These are phyloP conservation scores for Heterobasidion parviporum DNA, from an alignment of 1,284 basidiomycete species.

Conservation along the genomic window DNA sequence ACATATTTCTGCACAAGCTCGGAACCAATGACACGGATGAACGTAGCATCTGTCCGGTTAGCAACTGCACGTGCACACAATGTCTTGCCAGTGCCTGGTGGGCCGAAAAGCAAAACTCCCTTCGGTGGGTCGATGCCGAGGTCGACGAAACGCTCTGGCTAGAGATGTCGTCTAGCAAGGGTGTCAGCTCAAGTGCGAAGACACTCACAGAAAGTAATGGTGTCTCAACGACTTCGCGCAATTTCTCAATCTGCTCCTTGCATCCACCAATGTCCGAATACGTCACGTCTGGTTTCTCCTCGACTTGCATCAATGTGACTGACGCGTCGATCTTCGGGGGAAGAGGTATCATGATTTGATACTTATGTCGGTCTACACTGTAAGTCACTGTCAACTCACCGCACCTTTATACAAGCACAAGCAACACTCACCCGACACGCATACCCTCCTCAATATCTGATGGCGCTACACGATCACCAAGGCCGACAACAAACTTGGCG, in stretches of 20 bases:
- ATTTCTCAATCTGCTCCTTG: constrained; percentile 99
- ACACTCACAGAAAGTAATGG: constrained; percentile 83
- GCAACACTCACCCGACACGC: constrained; percentile 82
- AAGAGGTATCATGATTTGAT: constrained; percentile 99
- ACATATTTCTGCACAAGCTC: constrained; percentile 99
- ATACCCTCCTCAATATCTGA: constrained; percentile 99
- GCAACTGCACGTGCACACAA: constrained; percentile 97
- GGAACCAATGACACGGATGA: constrained; percentile 98
- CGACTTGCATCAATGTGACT: constrained; percentile 99
- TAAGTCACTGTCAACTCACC: not conserved
- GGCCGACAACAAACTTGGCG: constrained; percentile 97
- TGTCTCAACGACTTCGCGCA: constrained; percentile 96
- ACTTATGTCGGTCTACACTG: constrained; percentile 89
- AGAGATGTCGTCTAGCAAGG: constrained; percentile 5
- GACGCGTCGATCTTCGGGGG: constrained; percentile 99
- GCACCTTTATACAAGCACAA: constrained; percentile 10
- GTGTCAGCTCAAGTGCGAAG: constrained; percentile 7
- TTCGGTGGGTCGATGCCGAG: constrained; percentile 99
- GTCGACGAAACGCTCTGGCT: constrained; percentile 97
- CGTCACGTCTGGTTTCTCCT: constrained; percentile 98
- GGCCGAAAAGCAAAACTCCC: constrained; percentile 93
- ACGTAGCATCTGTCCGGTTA: constrained; percentile 97
- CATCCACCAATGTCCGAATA: constrained; percentile 98
- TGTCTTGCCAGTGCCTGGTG: constrained; percentile 98
- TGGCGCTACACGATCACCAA: constrained; percentile 93